Evolutionary conservation across 2,329 filamentous ascomycete genomes (phyloP).

Genomic region (Ceratocystiopsis minuta): DNA sequence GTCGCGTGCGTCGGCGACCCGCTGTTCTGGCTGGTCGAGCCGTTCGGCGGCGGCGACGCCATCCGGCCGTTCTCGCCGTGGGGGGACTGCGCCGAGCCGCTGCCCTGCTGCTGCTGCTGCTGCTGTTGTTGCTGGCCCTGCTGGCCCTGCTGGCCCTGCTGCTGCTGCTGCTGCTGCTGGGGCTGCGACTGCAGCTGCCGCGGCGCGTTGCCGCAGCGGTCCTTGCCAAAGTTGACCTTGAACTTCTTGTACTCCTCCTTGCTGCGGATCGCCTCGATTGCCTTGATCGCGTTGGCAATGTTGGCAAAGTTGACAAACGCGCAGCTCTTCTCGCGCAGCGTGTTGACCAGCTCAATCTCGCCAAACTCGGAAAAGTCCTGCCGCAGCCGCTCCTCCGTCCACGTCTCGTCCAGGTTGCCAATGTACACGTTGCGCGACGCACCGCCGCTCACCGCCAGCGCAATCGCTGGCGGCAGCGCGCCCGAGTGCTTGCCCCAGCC

Average conservation of each 20-base stretch:
- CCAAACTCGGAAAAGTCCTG: slow-evolving; percentile 96
- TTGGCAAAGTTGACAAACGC: slow-evolving; percentile 99
- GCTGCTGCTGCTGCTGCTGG: neutral
- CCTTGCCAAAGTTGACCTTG: slow-evolving; percentile 99
- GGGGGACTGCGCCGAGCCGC: slow-evolving; percentile 37
- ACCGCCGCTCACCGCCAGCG: slow-evolving; percentile 84
- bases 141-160: neutral
- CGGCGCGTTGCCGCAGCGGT: slow-evolving; percentile 90
- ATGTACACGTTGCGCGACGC: slow-evolving; percentile 98
- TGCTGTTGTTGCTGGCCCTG: neutral
- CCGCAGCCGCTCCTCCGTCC: slow-evolving; percentile 87
- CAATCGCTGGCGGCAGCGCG: slow-evolving; percentile 85
- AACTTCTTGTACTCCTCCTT: slow-evolving; percentile 96
- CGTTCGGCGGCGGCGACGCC: slow-evolving; percentile 40
- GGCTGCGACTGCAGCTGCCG: slow-evolving; percentile 47
- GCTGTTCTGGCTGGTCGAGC: slow-evolving; percentile 36
- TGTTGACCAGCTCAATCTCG: slow-evolving; percentile 95
- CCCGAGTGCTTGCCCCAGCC: slow-evolving; percentile 99
- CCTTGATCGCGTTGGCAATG: slow-evolving; percentile 98
- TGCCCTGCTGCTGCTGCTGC: neutral
- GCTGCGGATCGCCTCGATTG: slow-evolving; percentile 85
- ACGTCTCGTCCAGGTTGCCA: slow-evolving; percentile 90
- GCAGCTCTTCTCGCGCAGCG: slow-evolving; percentile 94
- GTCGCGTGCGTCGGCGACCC: slow-evolving; percentile 34
- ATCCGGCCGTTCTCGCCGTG: slow-evolving; percentile 41